Evolutionary conservation across 805 yeast genomes (phyloP), one percentile per base, ranked within the genome.

Genomic region (Zygoascus ofunaensis): DNA sequence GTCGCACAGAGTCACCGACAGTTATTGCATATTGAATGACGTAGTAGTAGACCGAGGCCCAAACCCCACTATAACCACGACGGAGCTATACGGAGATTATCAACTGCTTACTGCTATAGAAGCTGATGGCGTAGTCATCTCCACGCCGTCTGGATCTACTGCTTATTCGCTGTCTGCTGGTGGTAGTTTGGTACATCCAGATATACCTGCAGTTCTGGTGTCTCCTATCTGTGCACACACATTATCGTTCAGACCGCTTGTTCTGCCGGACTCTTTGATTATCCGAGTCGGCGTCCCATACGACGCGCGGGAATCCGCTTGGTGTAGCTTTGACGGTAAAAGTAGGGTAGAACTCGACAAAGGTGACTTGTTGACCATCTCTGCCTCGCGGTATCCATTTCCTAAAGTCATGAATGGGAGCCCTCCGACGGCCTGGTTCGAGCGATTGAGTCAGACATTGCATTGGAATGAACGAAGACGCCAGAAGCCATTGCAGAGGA

Each of bases 171-270:
- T 89, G 26, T 82, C 94, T 37, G 96, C 97, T 0, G 96, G 96
- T 10, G 97, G 97, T 0, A 82, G 95, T 0, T 71, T 89, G 39
- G 94, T 89, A 2, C 95, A 87, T 55, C 96, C 97, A 0, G 86
- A 85, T 22, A 94, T 87, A 14, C 81, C 86, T 51, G 95, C 94
- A 8, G 84, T 87, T 21, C 77, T 87, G 44, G 86, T 87, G 2
- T 87, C 96, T 0, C 97, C 97, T 1, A 87, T 89, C 48, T 89
- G 97, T 59, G 95, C 97, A 1, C 96, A 89, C 57, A 87, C 96
- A 0, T 70, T 89, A 37, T 84, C 94, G 3, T 89, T 89, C 65
- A 71, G 97, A 51, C 97, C 97, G 1, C 81, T 89, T 37, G 70
- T 89, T 47, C 67, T 89, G 26, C 96, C 97, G 0, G 97, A 89